Conservation (phyloP, 768 basidiomycete species). For the Naganishia friedmannii region DNA sequence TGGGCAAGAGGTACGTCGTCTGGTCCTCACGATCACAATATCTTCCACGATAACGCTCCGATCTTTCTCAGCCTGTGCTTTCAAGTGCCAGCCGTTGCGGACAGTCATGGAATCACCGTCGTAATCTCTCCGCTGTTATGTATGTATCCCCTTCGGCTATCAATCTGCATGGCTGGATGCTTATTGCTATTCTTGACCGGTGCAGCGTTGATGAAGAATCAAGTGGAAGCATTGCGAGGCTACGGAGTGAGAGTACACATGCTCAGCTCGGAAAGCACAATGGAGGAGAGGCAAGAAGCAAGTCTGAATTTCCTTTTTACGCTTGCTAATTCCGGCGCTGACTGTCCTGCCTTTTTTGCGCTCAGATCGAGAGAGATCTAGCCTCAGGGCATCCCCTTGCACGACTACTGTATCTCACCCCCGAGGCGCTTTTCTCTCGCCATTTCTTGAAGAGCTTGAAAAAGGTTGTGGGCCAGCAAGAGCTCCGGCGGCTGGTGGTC, state of each 20-base stretch:
- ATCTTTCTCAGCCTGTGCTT: slow-evolving; percentile 43
- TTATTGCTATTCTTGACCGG: neutral
- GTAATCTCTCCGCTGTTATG: slow-evolving; percentile 50
- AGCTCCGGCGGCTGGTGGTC: slow-evolving; percentile 49
- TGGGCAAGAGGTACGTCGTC: slow-evolving; percentile 47
- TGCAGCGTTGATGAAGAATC: slow-evolving; percentile 49
- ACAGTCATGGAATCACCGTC: slow-evolving; percentile 47
- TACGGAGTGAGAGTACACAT: slow-evolving; percentile 42
- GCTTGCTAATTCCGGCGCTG: neutral
- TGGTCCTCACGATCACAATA: neutral
- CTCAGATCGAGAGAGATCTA: slow-evolving; percentile 44
- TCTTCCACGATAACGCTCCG: neutral
- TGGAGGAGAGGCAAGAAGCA: slow-evolving; percentile 37
- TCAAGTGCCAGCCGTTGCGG: slow-evolving; percentile 48
- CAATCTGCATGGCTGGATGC: neutral
- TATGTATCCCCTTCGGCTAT: slow-evolving; percentile 17
- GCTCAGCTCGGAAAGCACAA: slow-evolving; percentile 39
- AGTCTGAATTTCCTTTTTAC: neutral
- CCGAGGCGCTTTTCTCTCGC: slow-evolving; percentile 43
- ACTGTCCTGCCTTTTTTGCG: neutral
- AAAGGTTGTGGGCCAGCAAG: slow-evolving; percentile 42
- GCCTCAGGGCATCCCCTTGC: slow-evolving; percentile 45
- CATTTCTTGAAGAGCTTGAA: slow-evolving; percentile 36
- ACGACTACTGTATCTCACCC: slow-evolving; percentile 49
- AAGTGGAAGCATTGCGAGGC: slow-evolving; percentile 38